Evolutionary conservation across 768 basidiomycete species (phyloP).

Genomic region (Glaciozyma antarctica): DNA sequence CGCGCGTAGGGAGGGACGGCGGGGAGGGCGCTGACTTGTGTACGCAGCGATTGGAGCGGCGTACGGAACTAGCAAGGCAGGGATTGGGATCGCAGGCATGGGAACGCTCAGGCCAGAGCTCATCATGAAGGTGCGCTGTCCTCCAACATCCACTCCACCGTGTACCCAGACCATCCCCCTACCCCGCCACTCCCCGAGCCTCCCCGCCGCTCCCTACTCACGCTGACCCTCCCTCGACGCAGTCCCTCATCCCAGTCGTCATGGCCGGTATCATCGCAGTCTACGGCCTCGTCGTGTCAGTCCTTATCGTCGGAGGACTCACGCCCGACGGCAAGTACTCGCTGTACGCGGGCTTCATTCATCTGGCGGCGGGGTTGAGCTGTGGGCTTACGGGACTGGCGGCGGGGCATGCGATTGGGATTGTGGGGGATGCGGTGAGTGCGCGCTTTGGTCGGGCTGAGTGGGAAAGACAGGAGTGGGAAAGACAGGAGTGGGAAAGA

Average conservation of each 20-base stretch:
- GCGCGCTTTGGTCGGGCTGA: background rate
- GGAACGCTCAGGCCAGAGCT: slow-evolving; percentile 90
- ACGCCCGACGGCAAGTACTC: slow-evolving; percentile 29
- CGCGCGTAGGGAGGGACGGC: background rate
- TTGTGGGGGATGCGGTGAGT: slow-evolving; percentile 84
- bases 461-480: background rate
- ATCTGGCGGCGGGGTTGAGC: slow-evolving; percentile 82
- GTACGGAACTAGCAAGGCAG: slow-evolving; percentile 90
- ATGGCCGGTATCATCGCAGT: slow-evolving; percentile 99
- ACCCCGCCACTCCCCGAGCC: background rate
- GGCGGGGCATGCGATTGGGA: slow-evolving; percentile 89
- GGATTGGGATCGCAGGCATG: slow-evolving; percentile 91
- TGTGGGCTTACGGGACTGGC: slow-evolving; percentile 86
- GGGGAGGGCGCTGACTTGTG: slow-evolving; percentile 2
- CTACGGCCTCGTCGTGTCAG: slow-evolving; percentile 90
- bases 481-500: no score
- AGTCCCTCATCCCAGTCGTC: slow-evolving; percentile 93
- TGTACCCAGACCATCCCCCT: background rate
- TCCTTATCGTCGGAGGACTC: slow-evolving; percentile 64
- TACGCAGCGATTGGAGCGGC: slow-evolving; percentile 81
- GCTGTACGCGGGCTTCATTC: slow-evolving; percentile 58
- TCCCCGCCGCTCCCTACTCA: background rate
- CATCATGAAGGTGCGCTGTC: slow-evolving; percentile 81
- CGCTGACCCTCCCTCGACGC: background rate
- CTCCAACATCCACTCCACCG: background rate